phyloP scores from a whole-genome alignment of 2,329 filamentous ascomycete species.

The Colletotrichum kahawae region DNA sequence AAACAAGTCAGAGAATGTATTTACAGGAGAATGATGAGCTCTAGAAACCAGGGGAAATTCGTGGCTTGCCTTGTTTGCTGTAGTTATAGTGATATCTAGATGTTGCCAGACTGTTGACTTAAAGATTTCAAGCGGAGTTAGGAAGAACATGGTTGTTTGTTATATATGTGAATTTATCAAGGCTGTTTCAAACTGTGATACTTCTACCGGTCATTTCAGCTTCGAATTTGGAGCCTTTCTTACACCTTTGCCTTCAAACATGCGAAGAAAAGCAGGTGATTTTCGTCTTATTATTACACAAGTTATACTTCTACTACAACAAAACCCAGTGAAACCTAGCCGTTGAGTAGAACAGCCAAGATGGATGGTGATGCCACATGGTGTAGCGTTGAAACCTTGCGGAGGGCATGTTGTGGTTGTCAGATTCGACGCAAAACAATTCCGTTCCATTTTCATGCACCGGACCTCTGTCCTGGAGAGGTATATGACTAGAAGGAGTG shows the following conservation, averaged over 20 bases:
- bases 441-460: neutral
- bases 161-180: neutral
- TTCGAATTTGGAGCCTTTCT: neutral
- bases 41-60: too few relatives aligned
- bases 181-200: neutral
- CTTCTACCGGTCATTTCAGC: neutral
- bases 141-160: too few relatives aligned
- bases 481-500: neutral
- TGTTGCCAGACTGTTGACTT: neutral
- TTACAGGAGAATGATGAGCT: too few relatives aligned
- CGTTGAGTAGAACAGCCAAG: too few relatives aligned
- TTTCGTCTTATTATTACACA: too few relatives aligned
- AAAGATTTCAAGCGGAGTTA: neutral
- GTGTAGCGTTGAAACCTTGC: too few relatives aligned
- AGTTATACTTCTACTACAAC: too few relatives aligned
- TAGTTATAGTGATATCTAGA: neutral
- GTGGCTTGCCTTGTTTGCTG: neutral
- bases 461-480: neutral
- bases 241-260: too few relatives aligned
- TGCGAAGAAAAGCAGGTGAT: too few relatives aligned
- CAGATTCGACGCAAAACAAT: neutral
- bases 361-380: too few relatives aligned
- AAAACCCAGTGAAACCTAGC: too few relatives aligned
- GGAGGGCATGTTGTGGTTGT: neutral
- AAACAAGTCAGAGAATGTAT: too few relatives aligned